phyloP scores from a whole-genome alignment of 176 grass and related monocot species.

The Themeda triandra region DNA sequence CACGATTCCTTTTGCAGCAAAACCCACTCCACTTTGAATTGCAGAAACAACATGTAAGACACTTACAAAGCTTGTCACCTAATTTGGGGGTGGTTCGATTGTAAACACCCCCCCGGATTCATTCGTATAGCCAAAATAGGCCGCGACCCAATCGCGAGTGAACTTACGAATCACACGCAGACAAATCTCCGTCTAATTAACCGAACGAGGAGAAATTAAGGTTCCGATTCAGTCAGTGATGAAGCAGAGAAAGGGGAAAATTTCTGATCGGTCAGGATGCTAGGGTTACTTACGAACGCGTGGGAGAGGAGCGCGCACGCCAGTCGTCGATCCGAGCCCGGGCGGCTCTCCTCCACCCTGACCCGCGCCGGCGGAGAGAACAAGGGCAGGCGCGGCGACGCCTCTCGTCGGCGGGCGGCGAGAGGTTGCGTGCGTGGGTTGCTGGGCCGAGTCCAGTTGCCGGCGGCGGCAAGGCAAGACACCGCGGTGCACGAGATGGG shows the following conservation, averaged over 20 bases:
- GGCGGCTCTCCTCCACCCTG: background rate
- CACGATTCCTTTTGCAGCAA: background rate
- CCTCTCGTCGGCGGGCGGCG: too few relatives aligned
- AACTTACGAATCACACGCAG: background rate
- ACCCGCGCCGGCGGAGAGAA: too few relatives aligned
- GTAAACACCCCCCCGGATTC: background rate
- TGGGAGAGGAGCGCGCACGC: background rate
- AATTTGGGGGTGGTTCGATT: background rate
- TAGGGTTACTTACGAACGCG: background rate
- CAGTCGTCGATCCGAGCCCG: background rate
- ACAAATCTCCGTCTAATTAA: background rate
- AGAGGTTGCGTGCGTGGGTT: background rate
- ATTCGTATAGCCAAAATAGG: background rate
- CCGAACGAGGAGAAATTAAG: background rate
- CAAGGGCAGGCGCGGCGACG: background rate
- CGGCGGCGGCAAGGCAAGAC: too few relatives aligned
- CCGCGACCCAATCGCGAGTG: background rate
- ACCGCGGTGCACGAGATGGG: too few relatives aligned
- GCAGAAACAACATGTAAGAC: background rate
- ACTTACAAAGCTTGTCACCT: background rate
- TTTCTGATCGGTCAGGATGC: background rate
- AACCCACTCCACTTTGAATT: background rate
- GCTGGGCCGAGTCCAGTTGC: background rate
- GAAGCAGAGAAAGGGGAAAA: background rate
- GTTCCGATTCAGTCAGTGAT: background rate